A percentile compares a stretch with the other conserved stretches of the same genome.
Evolutionary conservation across 345 rosid genomes (phyloP).

Genomic region (Ceriops zippeliana): DNA sequence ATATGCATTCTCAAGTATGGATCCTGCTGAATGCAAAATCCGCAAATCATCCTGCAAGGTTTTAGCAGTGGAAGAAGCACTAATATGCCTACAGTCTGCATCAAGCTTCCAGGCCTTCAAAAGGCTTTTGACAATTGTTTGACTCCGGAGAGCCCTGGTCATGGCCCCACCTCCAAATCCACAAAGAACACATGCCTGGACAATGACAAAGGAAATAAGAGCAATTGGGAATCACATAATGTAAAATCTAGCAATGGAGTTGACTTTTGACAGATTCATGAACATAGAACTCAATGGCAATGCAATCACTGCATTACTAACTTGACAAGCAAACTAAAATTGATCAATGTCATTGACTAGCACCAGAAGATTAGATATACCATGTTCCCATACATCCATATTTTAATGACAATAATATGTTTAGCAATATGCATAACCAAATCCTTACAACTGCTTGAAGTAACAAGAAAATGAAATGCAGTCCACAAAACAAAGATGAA

Average conservation of each 20-base stretch:
- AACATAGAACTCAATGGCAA: neutral
- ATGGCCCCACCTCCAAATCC: conserved; percentile 55
- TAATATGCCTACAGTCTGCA: conserved; percentile 21
- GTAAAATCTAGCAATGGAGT: too few relatives aligned
- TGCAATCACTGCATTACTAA: neutral
- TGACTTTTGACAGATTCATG: neutral
- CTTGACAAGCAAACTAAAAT: neutral
- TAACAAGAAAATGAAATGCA: neutral
- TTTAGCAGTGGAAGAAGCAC: conserved; percentile 16
- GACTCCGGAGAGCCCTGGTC: conserved; percentile 40
- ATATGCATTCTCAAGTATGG: conserved; percentile 12
- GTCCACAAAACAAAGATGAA: neutral
- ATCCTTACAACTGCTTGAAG: neutral
- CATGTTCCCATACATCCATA: neutral
- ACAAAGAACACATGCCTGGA: conserved; percentile 53
- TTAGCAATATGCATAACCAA: neutral
- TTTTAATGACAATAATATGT: neutral
- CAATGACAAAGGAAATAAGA: neutral
- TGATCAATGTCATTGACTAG: neutral
- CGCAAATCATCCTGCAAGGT: conserved; percentile 18
- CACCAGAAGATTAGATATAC: neutral
- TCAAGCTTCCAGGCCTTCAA: conserved; percentile 41
- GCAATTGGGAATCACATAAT: conserved; percentile 5
- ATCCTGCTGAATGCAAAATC: conserved; percentile 15
- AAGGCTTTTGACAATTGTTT: conserved; percentile 37